Conservation (phyloP, 1,139 yeast genomes). For the Torulaspora pretoriensis region DNA sequence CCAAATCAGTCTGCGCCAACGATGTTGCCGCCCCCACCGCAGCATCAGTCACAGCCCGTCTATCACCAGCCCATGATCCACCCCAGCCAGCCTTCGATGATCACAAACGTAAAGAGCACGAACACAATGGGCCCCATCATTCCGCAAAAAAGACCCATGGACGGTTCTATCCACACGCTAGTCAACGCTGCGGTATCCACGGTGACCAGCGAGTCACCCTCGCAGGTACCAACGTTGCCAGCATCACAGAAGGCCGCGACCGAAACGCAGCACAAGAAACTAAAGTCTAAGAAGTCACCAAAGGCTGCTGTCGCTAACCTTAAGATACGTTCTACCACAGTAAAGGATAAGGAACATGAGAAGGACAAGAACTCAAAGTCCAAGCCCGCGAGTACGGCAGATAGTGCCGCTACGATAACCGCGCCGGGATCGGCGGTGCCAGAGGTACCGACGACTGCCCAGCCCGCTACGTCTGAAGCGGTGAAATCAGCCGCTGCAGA, state of each 20-base stretch:
- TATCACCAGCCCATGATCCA: constrained; percentile 12
- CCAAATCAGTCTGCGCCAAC: constrained; percentile 11
- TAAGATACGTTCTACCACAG: constrained; percentile 12
- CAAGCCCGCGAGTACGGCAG: constrained; percentile 3
- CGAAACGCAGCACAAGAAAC: constrained; percentile 14
- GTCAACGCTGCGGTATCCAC: constrained; percentile 33
- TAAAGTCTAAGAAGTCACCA: constrained; percentile 14
- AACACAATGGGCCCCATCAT: constrained; percentile 11
- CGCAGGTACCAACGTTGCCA: constrained; percentile 9
- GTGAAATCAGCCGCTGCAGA: constrained; percentile 9
- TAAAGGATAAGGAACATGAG: constrained; percentile 13
- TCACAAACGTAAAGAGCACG: constrained; percentile 4
- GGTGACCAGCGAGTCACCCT: constrained; percentile 13
- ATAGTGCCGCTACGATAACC: constrained; percentile 7
- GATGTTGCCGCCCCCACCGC: constrained; percentile 11
- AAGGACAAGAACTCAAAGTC: constrained; percentile 1
- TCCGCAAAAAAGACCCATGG: constrained; percentile 31
- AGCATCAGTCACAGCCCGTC: constrained; percentile 12
- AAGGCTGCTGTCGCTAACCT: constrained; percentile 9
- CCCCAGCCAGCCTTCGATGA: constrained; percentile 6
- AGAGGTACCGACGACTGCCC: constrained; percentile 4
- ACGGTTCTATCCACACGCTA: constrained; percentile 33
- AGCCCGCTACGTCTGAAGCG: not conserved
- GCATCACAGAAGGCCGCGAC: constrained; percentile 9
- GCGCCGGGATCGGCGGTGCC: constrained; percentile 7